Evolutionary conservation across 2,329 filamentous ascomycete species (phyloP).

Genomic region (Venturia asperata): DNA sequence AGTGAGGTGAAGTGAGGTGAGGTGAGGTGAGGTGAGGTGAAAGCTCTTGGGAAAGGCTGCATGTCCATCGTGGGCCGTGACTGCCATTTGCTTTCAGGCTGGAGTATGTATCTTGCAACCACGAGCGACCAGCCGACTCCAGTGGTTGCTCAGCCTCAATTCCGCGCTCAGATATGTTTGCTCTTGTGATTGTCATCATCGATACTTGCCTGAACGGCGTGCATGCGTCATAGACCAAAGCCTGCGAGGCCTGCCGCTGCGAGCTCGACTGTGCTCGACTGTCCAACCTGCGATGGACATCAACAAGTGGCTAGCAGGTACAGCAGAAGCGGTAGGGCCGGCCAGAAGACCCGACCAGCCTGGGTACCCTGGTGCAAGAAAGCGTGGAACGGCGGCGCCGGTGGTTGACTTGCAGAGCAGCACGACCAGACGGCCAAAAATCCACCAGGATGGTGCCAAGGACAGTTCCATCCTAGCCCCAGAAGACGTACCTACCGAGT

Average conservation of each 20-base stretch:
- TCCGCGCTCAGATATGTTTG: not conserved
- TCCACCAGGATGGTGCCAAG: not conserved
- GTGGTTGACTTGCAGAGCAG: not conserved
- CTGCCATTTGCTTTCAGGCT: not conserved
- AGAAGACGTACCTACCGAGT: conserved; percentile 13
- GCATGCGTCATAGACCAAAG: not conserved
- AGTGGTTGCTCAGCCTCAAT: not conserved
- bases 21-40: too few relatives aligned
- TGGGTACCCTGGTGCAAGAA: not conserved
- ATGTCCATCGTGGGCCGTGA: not conserved
- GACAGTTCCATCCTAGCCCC: conserved; percentile 12
- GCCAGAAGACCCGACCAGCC: conserved; percentile 21
- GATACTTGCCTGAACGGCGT: not conserved
- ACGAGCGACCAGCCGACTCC: not conserved
- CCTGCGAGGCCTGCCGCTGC: not conserved
- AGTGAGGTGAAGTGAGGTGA: too few relatives aligned
- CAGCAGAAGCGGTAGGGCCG: conserved; percentile 29
- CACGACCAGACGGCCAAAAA: not conserved
- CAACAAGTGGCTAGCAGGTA: conserved; percentile 39
- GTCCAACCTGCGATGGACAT: conserved; percentile 36
- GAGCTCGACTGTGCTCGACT: not conserved
- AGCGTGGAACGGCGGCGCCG: not conserved
- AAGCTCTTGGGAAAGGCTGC: not conserved
- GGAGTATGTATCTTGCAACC: not conserved
- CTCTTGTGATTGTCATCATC: not conserved